Conservation (phyloP, 495 filamentous ascomycete genomes). For the Penicillium goetzii region DNA sequence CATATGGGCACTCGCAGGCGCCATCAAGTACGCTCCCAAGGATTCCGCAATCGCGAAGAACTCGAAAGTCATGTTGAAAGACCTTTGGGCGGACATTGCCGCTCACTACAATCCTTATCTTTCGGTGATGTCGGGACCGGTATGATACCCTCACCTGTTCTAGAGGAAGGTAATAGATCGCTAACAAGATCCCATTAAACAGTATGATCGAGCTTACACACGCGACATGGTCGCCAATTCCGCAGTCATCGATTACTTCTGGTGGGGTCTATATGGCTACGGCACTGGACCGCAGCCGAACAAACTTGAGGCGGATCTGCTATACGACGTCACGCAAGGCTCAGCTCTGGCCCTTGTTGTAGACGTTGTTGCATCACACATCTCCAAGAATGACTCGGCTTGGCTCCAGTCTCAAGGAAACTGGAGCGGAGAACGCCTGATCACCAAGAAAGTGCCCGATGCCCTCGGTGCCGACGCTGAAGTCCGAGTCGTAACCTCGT, state of each 20-base stretch:
- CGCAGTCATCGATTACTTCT: constrained; percentile 33
- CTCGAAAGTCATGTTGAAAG: constrained; percentile 24
- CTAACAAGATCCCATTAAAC: constrained; percentile 17
- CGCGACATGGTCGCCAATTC: constrained; percentile 34
- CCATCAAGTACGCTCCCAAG: constrained; percentile 32
- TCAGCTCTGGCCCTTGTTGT: constrained; percentile 30
- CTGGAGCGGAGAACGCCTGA: constrained; percentile 27
- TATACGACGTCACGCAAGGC: constrained; percentile 34
- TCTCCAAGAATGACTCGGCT: constrained; percentile 16
- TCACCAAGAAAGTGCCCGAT: constrained; percentile 31
- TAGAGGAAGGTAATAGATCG: background rate
- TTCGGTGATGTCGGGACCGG: constrained; percentile 22
- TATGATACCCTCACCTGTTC: background rate
- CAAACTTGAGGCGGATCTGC: constrained; percentile 30
- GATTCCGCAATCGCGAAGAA: constrained; percentile 26
- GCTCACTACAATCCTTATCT: constrained; percentile 36
- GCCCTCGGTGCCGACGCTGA: constrained; percentile 23
- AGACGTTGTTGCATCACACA: constrained; percentile 23
- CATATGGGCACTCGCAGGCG: constrained; percentile 33
- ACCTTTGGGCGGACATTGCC: constrained; percentile 33
- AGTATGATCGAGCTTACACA: constrained; percentile 36
- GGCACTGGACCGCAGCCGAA: constrained; percentile 32
- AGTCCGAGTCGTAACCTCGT: constrained; percentile 28
- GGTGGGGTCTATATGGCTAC: constrained; percentile 36
- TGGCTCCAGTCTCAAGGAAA: constrained; percentile 17